Percentiles rank a stretch among this genome's conserved stretches.
Conservation (phyloP, 2,329 filamentous ascomycete genomes). For the Tolypocladium tundrense region DNA sequence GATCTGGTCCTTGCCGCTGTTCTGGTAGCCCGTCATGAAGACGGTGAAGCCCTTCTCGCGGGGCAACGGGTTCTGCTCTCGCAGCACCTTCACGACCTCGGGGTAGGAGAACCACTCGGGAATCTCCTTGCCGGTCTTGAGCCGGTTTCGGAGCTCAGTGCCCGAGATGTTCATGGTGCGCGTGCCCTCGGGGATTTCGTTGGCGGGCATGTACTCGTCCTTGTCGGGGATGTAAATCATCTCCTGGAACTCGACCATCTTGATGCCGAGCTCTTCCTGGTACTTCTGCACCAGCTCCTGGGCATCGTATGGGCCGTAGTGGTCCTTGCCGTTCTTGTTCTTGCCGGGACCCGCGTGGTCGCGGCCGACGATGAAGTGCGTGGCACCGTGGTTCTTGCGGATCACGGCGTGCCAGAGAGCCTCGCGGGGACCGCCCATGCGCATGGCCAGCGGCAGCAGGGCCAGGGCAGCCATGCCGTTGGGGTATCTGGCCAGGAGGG, state of each 20-base stretch:
- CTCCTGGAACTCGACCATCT: slow-evolving; percentile 98
- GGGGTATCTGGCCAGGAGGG: slow-evolving; percentile 89
- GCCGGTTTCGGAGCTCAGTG: slow-evolving; percentile 83
- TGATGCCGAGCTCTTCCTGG: slow-evolving; percentile 90
- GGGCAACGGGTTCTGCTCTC: slow-evolving; percentile 90
- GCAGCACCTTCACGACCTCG: slow-evolving; percentile 91
- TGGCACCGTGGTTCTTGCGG: slow-evolving; percentile 98
- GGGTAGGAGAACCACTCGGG: slow-evolving; percentile 99
- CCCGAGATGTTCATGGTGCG: slow-evolving; percentile 83
- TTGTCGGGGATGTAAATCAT: slow-evolving; percentile 97
- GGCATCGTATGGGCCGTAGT: slow-evolving; percentile 97
- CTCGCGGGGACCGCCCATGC: slow-evolving; percentile 96
- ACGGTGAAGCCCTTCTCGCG: slow-evolving; percentile 93
- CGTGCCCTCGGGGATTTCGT: slow-evolving; percentile 74
- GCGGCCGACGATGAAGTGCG: slow-evolving; percentile 97
- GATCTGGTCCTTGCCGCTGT: slow-evolving; percentile 94
- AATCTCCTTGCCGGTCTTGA: slow-evolving; percentile 86
- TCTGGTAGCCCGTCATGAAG: slow-evolving; percentile 94
- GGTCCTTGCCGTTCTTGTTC: slow-evolving; percentile 94
- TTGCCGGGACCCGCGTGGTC: slow-evolving; percentile 97
- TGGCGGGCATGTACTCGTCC: slow-evolving; percentile 90
- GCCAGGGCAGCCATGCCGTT: slow-evolving; percentile 98
- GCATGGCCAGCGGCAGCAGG: slow-evolving; percentile 92
- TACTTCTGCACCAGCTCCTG: slow-evolving; percentile 96
- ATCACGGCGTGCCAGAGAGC: slow-evolving; percentile 99